Base-by-base conservation (phyloP, 768 basidiomycete genomes). In the Mycena belliarum region DNA sequence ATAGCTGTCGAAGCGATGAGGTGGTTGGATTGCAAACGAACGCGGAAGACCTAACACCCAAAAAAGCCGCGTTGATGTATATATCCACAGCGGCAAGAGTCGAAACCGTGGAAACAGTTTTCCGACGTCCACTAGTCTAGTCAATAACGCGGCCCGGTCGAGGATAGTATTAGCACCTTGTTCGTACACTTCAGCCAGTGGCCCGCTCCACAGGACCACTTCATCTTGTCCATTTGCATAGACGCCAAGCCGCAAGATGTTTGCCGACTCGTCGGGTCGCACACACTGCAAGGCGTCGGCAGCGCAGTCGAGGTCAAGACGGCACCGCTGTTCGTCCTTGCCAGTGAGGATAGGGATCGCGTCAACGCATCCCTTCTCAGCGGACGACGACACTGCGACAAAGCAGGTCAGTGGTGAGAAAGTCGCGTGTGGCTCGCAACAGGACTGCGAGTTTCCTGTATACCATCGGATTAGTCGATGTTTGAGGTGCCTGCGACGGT, bases 171-270 rank as follows among this genome's bases (percentile, higher is more conserved):
- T 62, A 33, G 47, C n/a, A 66, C 89, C 84, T 78, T 88, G 79
- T 50, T 87, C 82, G 72, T 78, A 80, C 1, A 94, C 76, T 70
- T 92, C 90, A 18, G 63, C 64, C 10, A 72, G 73, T 6, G 89
- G 84, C 0, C 93, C 93, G 56, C 80, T 85, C 90, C 91, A 95
- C 3, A 94, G 67, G 4, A 93, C 70, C 1, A 84, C 74, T 38
- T 75, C 4, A 50, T 48, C 44, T 58, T 41, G 37, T 29, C 51
- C n/a, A 49, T 60, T 32, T 44, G 54, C 37, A 55, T 67, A 69
- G 7, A 87, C 66, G 0, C 76, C 79, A 14, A 93, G 71, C 46
- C 90, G 78, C 26, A 90, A 63, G 3, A 93, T 75, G 21, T 78
- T 74, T 35, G 82, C 78, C 35, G 74, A 75, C n/a, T 51, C 64